Conservation (phyloP, 345 rosid genomes). For the Gossypium mustelinum region DNA sequence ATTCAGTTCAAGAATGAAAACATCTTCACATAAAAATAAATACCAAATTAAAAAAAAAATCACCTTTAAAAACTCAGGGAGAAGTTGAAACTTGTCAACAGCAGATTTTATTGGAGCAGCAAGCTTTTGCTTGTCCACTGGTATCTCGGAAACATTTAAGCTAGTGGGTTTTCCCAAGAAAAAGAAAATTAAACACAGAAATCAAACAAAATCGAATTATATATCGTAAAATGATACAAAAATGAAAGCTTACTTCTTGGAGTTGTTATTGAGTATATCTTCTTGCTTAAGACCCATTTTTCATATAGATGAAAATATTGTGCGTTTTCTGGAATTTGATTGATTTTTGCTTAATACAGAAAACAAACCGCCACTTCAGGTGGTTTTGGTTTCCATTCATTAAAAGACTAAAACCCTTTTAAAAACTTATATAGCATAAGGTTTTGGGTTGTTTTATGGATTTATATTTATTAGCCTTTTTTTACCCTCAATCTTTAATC, state of each 20-base stretch:
- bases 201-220: not conserved
- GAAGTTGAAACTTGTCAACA: conserved; percentile 54
- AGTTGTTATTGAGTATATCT: conserved; percentile 9
- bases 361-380: too few relatives aligned
- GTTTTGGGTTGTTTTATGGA: too few relatives aligned
- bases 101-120: conserved; percentile 49
- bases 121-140: conserved; percentile 38
- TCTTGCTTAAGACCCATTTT: conserved; percentile 15
- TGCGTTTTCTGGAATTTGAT: not conserved
- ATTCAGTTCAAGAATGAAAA: not conserved
- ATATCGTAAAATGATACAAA: too few relatives aligned
- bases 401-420: too few relatives aligned
- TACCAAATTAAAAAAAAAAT: not conserved
- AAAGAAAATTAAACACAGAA: not conserved
- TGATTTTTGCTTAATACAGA: not conserved
- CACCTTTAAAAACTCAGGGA: conserved; percentile 74
- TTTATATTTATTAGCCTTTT: too few relatives aligned
- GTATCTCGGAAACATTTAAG: not conserved
- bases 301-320: not conserved
- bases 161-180: not conserved
- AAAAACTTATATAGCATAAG: too few relatives aligned
- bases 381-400: too few relatives aligned
- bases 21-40: not conserved
- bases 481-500: too few relatives aligned
- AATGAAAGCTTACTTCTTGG: not conserved